Evolutionary conservation across 805 yeast genomes (phyloP), one percentile per base, ranked within the genome.

Genomic region (Kuraishia borneana): DNA sequence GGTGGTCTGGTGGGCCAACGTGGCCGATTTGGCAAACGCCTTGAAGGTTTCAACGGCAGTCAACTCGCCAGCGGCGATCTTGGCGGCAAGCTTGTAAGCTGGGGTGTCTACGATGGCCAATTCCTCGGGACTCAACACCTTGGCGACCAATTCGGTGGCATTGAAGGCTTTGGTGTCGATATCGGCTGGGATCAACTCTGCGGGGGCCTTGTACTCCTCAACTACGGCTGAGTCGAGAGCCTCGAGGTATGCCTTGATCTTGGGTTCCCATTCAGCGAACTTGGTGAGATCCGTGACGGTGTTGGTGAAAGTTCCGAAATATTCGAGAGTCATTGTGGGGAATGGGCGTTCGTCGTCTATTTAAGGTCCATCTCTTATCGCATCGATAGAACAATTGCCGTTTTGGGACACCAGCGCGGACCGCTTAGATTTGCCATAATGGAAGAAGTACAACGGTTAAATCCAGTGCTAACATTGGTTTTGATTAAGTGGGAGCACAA

Each of bases 21-120:
- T 58, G 3, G 69, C 70, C 33, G 73, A 55, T 26, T 64, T 62
- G 12, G 68, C 66, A 47, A 54, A 70, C 2, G 75, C 73, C 39
- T 56, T 56, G 45, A 58, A 57, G 21, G 63, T 69, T 33, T 58
- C 60, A 14, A 63, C 70, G 1, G 70, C 39, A 3, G 63, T 44
- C 34, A 57, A 50, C 34, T 57, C 51, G 9, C 70, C 69, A 4
- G 39, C 36, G 3, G 68, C 62, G 21, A 69, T 52, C 33, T 54
- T 44, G 6, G 39, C 46, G 16, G 47, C 56, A 29, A 68, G 47
- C 6, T 42, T 49, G 6, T 42, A 40, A 16, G 57, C 63, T 5
- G 63, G 38, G 5, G 57, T 45, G 38, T 63, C 69, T 18, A 73
- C 67, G 36, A 69, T 66, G n/a, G 41, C 52, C 30, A 59, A 53